Evolutionary conservation across 495 filamentous ascomycete species (phyloP).

Genomic region (Penicillium roqueforti): DNA sequence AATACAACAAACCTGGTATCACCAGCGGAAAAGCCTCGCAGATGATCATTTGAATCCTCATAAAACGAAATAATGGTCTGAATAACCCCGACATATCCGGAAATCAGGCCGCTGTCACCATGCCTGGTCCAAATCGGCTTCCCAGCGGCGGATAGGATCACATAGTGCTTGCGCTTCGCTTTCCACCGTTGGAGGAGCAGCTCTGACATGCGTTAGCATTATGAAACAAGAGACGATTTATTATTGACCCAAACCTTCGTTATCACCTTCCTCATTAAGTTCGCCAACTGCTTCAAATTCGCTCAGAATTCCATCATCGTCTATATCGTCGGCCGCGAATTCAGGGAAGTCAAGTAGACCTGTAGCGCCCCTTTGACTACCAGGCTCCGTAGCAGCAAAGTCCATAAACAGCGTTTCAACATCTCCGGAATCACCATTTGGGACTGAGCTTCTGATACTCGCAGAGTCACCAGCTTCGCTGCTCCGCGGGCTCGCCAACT

Average conservation of each 20-base stretch:
- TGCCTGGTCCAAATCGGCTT: constrained; percentile 97
- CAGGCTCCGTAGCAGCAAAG: constrained; percentile 37
- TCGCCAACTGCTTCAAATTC: constrained; percentile 80
- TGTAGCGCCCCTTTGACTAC: constrained; percentile 19
- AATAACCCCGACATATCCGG: constrained; percentile 89
- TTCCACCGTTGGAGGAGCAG: constrained; percentile 70
- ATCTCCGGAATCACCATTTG: constrained; percentile 65
- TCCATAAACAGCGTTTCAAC: constrained; percentile 84
- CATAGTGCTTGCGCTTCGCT: constrained; percentile 88
- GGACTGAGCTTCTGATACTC: constrained; percentile 79
- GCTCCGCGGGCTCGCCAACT: constrained; percentile 42
- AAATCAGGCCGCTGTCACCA: constrained; percentile 83
- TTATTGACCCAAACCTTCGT: constrained; percentile 54
- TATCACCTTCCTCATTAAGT: constrained; percentile 53
- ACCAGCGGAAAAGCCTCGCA: constrained; percentile 80
- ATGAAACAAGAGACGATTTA: neutral
- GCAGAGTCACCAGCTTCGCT: constrained; percentile 73
- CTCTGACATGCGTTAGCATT: constrained; percentile 38
- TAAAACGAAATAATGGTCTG: constrained; percentile 99
- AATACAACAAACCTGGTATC: constrained; percentile 78
- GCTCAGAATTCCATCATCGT: constrained; percentile 57
- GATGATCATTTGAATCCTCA: constrained; percentile 66
- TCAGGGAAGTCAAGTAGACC: constrained; percentile 47
- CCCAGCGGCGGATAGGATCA: constrained; percentile 94
- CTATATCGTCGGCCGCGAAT: constrained; percentile 49